Evolutionary conservation across 2,329 filamentous ascomycete genomes (phyloP), one percentile per base, ranked within the genome.

Genomic region (Scedosporium dehoogii): DNA sequence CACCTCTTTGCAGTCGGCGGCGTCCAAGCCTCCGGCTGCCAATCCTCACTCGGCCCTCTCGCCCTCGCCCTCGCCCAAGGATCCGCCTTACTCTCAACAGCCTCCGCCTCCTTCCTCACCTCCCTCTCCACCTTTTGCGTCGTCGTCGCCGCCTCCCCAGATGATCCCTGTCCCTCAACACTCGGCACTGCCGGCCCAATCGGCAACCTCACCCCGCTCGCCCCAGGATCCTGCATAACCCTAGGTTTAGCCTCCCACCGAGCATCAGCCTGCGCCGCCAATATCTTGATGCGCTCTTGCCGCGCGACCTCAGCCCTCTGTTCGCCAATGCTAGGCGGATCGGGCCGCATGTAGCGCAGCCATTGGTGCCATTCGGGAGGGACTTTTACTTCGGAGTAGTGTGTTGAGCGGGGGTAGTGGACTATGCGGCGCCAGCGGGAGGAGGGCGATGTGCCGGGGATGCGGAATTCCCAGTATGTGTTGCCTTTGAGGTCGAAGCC

Each of bases 331-430:
- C 76, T 80, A 0, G 86, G 86, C 1, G 85, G 76, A 0, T 79
- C 70, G 2, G 69, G 64, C 21, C 86, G 81, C 56, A 80, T 83
- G 71, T 88, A 78, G 16, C 86, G 83, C 58, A 89, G 77, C 86
- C 86, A 89, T 69, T 88, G 85, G 73, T 88, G 85, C 86, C 86
- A 89, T 66, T 80, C 78, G 10, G 86, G 85, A 60, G 81, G 75
- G 64, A 88, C 84, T 62, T 73, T 73, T 61, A 87, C 79, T 41
- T 83, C 78, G 67, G 78, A 81, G 68, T 78, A 76, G 70, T 84
- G 82, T 2, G 79, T 79, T 53, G 75, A 75, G 58, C 76, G 73
- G 10, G 84, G 83, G 72, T 83, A 85, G 67, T 83, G 70, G 58
- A 87, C 84, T 65, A 87, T 86, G 70, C 85, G 82, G 38, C 85